These are phyloP conservation scores for Rhizopogon rudus DNA, from an alignment of 768 basidiomycete genomes.

Conservation along the genomic window DNA sequence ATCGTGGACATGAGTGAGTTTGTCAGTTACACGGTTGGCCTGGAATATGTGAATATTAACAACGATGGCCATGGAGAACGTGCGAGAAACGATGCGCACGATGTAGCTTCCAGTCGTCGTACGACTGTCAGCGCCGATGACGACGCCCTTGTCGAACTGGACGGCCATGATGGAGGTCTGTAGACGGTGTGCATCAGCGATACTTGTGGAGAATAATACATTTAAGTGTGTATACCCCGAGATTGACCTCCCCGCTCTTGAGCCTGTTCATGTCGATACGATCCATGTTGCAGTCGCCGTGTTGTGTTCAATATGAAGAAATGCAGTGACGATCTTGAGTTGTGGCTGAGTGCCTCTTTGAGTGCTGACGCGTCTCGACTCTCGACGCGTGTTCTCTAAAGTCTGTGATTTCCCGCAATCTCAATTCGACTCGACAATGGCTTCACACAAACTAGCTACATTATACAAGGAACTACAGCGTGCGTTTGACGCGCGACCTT, in stretches of 20 bases:
- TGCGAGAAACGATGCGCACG: constrained; percentile 40
- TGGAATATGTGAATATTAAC: constrained; percentile 24
- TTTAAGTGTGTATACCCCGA: constrained; percentile 67
- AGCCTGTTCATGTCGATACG: constrained; percentile 80
- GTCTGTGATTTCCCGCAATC: not conserved
- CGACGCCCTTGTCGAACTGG: constrained; percentile 90
- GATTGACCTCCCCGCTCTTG: constrained; percentile 94
- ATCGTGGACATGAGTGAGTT: constrained; percentile 94
- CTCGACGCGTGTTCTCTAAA: constrained; percentile 31
- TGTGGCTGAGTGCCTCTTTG: constrained; percentile 11
- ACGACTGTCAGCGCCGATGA: constrained; percentile 95
- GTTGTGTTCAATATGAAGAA: constrained; percentile 5
- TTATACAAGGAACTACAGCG: constrained; percentile 65
- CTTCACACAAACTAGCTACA: constrained; percentile 46
- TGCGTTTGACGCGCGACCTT: constrained; percentile 59
- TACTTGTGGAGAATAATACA: not conserved
- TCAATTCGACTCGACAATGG: constrained; percentile 33
- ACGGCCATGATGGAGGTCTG: constrained; percentile 99
- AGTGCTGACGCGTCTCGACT: constrained; percentile 55
- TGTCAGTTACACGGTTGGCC: constrained; percentile 99
- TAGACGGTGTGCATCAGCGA: not conserved
- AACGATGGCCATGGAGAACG: not conserved
- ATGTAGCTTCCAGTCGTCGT: constrained; percentile 98
- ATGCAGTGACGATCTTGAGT: constrained; percentile 12
- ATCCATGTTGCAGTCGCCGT: constrained; percentile 38